Base-by-base conservation (phyloP, 345 rosid species). In the Hypericum androsaemum region DNA sequence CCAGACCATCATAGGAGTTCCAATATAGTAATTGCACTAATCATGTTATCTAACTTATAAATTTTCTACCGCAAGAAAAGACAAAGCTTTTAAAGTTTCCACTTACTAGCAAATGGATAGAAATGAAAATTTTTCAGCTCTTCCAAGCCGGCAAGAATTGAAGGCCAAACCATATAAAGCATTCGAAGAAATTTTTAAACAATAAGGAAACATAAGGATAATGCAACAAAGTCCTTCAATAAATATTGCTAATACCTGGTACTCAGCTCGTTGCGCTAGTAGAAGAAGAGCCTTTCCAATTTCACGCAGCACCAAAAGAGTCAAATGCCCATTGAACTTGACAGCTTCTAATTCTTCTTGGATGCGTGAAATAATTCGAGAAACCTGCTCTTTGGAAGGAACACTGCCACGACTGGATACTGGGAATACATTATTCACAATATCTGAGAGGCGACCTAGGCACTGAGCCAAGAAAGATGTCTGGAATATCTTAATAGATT, bases 341-440 rank as follows among this genome's bases (percentile, higher is more conserved):
- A 86, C 99, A 58, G 94, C 87, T 66, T 94, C 97, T 47, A 88
- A 69, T 68, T 94, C 99, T 54, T 94, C 95, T 64, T 86, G 95
- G 50, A 83, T 94, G 39, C 82, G 86, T n/a, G 87, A 80, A 50
- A 88, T 56, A 28, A 88, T 78, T 76, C 73, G 76, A 37, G 95
- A 81, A 58, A 86, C 79, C 56, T 83, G 90, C 52, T 94, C 97
- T 71, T 80, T 94, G 11, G 99, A 76, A 41, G 97, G 97, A 64
- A 94, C 73, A 70, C 72, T 86, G 67, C 95, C 99, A 43, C 97
- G 97, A 72, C 86, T 86, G 52, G 97, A 82, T 68, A 88, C 72
- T 11, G 95, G 95, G 71, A 88, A 88, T 56, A 82, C 69, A 36
- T 81, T 68, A 69, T 88, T 86, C 52, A 94, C 95, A 43, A 94